Percentiles rank a stretch among this genome's conserved stretches.
Conservation (phyloP, 805 yeast species). For the Kregervanrija fluxuum region DNA sequence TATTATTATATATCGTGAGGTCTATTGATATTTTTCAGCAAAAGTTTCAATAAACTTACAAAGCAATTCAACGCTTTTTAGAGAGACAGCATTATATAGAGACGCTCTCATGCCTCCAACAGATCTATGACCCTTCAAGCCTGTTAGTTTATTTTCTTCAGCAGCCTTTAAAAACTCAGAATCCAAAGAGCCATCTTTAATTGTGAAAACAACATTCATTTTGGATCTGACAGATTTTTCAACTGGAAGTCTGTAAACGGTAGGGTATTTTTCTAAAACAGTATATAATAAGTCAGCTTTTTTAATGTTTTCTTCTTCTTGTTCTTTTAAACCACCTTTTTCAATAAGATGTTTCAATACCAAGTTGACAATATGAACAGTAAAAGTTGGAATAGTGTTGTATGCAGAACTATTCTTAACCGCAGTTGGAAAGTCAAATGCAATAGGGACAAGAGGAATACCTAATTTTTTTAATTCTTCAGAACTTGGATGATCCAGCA, state of each 20-base stretch:
- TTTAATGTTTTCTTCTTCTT: constrained; percentile 45
- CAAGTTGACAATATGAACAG: constrained; percentile 76
- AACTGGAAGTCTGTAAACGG: constrained; percentile 62
- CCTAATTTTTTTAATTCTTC: constrained; percentile 50
- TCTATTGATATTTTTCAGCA: constrained; percentile 34
- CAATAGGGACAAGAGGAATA: constrained; percentile 82
- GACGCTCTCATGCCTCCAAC: constrained; percentile 97
- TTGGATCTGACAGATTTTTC: constrained; percentile 59
- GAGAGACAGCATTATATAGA: constrained; percentile 77
- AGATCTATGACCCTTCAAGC: constrained; percentile 92
- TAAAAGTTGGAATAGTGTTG: constrained; percentile 92
- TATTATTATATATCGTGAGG: not conserved
- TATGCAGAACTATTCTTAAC: constrained; percentile 88
- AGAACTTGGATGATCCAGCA: constrained; percentile 61
- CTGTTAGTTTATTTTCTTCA: constrained; percentile 49
- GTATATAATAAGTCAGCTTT: constrained; percentile 63
- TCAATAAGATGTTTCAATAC: constrained; percentile 58
- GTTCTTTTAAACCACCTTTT: constrained; percentile 66
- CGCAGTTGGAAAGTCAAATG: constrained; percentile 79
- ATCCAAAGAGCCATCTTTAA: constrained; percentile 53
- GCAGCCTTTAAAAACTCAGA: constrained; percentile 66
- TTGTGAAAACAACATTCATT: constrained; percentile 91
- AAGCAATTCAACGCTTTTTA: constrained; percentile 50
- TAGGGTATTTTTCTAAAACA: constrained; percentile 59
- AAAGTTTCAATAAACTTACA: constrained; percentile 53